Evolutionary conservation across 1,139 yeast genomes (phyloP), one percentile per base, ranked within the genome.

Genomic region (Saccharomyces pastorianus): DNA sequence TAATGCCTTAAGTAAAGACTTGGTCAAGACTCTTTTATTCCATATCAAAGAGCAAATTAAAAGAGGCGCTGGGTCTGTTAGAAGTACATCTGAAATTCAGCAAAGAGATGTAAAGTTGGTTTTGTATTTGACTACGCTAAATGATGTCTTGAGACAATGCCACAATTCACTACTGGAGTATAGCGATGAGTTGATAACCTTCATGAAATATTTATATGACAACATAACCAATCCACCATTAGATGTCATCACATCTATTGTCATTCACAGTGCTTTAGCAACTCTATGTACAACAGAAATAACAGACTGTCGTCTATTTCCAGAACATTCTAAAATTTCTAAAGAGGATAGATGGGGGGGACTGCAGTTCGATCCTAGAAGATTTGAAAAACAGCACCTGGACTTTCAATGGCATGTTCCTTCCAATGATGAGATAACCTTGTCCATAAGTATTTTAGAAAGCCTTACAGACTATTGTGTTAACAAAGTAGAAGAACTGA

Each of bases 1-100:
- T 51, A 53, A 53, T 4, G 17, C 51, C 0, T 50, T 63, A 27
- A 62, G 88, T 85, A 1, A 64, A 64, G 41, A 54, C 13, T 59
- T 69, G 17, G 67, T 71, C 51, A 52, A 58, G 1, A 57, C 56
- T 7, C 52, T 72, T 29, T 58, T 64, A 23, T 57, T 53, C 27
- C 59, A 78, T 56, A 83, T 91, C 38, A 75, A 76, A 51, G 82
- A 80, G 29, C 96, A 93, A 64, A 76, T 93, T 25, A 76, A 75
- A n/a, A 91, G 85, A 62, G 88, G 91, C 60, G 97, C 98, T 0
- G 98, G 97, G 1, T 73, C 81, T 0, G 74, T 84, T 0, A 79
- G 96, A 65, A 81, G 83, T 20, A 85, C 87, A 0, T 76, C 80
- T 3, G 90, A 85, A 49, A 76, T 87, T 32, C 76, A 84, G 26